Conservation (phyloP, 2,329 filamentous ascomycete genomes). For the Trichoderma sp. region DNA sequence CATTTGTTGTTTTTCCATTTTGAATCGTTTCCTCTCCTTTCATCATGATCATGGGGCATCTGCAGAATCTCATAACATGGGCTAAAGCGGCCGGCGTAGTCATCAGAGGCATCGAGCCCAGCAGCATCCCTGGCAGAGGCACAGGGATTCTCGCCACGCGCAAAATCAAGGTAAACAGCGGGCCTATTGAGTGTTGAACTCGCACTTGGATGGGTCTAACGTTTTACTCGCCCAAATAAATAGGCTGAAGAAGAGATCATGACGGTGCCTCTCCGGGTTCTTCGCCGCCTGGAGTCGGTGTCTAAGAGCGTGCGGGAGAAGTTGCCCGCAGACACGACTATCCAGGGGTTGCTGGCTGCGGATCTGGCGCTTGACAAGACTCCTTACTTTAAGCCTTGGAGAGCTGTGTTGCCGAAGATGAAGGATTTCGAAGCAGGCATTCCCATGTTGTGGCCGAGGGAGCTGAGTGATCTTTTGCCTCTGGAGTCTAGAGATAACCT, state of each 20-base stretch:
- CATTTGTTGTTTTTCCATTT: background rate
- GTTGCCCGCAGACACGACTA: constrained; percentile 54
- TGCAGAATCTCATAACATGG: constrained; percentile 15
- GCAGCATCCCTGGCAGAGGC: constrained; percentile 65
- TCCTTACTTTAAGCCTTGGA: constrained; percentile 56
- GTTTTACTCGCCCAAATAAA: background rate
- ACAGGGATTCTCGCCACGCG: constrained; percentile 69
- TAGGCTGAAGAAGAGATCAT: constrained; percentile 57
- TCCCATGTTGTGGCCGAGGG: constrained; percentile 46
- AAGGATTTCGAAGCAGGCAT: constrained; percentile 52
- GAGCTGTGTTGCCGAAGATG: constrained; percentile 62
- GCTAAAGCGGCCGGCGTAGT: constrained; percentile 16
- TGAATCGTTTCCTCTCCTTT: background rate
- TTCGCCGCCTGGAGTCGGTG: constrained; percentile 63
- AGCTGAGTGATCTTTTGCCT: constrained; percentile 49
- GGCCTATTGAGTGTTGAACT: background rate
- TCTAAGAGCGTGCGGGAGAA: constrained; percentile 51
- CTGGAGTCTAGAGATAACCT: constrained; percentile 45
- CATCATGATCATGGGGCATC: constrained; percentile 10
- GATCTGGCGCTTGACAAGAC: constrained; percentile 57
- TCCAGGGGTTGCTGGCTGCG: constrained; percentile 72
- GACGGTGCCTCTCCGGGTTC: constrained; percentile 60
- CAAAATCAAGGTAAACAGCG: constrained; percentile 53
- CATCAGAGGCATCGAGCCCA: constrained; percentile 63
- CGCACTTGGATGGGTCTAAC: background rate